A percentile compares a stretch with the other conserved stretches of the same genome.
Conservation (phyloP, 192 early-diverging fungal species). For the Thamnidium elegans region DNA sequence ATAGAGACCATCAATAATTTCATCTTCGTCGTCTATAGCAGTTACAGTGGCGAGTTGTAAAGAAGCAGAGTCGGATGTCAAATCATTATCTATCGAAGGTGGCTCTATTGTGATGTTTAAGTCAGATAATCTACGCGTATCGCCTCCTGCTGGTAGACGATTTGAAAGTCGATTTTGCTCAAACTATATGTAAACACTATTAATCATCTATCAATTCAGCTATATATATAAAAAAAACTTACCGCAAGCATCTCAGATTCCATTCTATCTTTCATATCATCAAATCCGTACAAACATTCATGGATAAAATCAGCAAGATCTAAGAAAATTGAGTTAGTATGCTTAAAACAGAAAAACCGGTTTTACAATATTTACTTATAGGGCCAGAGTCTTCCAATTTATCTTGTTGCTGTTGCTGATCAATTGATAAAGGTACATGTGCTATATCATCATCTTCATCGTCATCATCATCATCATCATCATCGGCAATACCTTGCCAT, state of each 20-base stretch:
- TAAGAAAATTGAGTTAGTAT: slow-evolving; percentile 4
- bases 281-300: slow-evolving; percentile 36
- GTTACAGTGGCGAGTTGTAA: not conserved
- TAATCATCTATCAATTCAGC: not conserved
- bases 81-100: not conserved
- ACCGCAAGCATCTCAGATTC: slow-evolving; percentile 26
- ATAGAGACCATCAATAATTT: not conserved
- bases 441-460: not conserved
- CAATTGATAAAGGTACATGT: not conserved
- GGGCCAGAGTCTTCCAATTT: slow-evolving; percentile 2
- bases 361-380: slow-evolving; percentile 1
- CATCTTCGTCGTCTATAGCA: not conserved
- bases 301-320: slow-evolving; percentile 34
- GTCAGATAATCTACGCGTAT: slow-evolving; percentile 28
- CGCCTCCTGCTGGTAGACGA: not conserved
- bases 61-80: not conserved
- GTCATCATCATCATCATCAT: slow-evolving; percentile 1
- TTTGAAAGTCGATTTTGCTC: slow-evolving; percentile 20
- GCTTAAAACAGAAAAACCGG: not conserved
- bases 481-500: slow-evolving; percentile 26
- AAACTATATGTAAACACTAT: slow-evolving; percentile 17
- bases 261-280: slow-evolving; percentile 33
- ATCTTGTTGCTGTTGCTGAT: not conserved
- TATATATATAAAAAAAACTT: not conserved
- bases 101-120: slow-evolving; percentile 33